These are phyloP conservation scores for Hypholoma sublateritium DNA, from an alignment of 768 basidiomycete genomes.

Conservation along the genomic window DNA sequence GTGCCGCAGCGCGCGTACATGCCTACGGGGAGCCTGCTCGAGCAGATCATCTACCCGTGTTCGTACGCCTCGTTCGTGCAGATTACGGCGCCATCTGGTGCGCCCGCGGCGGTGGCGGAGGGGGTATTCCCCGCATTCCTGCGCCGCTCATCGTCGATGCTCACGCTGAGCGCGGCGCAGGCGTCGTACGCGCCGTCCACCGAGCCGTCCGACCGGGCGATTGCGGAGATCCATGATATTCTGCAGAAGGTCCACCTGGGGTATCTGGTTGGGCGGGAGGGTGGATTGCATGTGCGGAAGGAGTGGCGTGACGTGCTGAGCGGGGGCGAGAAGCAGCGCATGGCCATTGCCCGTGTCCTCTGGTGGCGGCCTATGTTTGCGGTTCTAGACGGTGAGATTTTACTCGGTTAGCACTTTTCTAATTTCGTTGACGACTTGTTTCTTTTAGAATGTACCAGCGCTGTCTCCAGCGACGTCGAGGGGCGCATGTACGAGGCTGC, in stretches of 20 bases:
- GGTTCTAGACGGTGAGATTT: constrained; percentile 73
- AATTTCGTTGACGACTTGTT: not conserved
- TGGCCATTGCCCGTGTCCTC: constrained; percentile 92
- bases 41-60: constrained; percentile 94
- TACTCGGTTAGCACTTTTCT: not conserved
- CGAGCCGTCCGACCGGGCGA: constrained; percentile 34
- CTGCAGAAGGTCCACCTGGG: constrained; percentile 80
- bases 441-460: constrained; percentile 84
- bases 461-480: constrained; percentile 95
- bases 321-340: constrained; percentile 97
- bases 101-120: not conserved
- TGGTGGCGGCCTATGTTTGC: constrained; percentile 85
- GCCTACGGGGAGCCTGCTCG: constrained; percentile 81
- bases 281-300: constrained; percentile 86
- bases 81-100: constrained; percentile 5
- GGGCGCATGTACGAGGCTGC: constrained; percentile 94
- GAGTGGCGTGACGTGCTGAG: constrained; percentile 97
- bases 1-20: constrained; percentile 95
- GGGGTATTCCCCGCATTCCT: constrained; percentile 1
- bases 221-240: constrained; percentile 72
- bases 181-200: constrained; percentile 1
- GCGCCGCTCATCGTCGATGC: constrained; percentile 9
- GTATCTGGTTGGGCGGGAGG: constrained; percentile 85
- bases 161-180: constrained; percentile 3
- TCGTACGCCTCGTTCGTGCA: constrained; percentile 67